Conservation (phyloP, 2,329 filamentous ascomycete species). For the Ophiostoma quercus region DNA sequence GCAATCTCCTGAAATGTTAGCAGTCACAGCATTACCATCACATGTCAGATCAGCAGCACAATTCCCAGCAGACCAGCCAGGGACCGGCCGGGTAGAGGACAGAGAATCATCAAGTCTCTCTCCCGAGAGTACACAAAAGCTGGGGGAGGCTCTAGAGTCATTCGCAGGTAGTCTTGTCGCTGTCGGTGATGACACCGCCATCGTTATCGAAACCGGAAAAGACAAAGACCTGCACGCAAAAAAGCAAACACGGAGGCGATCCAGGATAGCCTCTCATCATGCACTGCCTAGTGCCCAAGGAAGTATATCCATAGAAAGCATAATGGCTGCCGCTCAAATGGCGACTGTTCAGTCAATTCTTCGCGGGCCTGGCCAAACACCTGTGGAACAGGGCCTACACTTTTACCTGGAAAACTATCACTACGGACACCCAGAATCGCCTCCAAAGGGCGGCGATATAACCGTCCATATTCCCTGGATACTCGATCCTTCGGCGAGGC, state of each 20-base stretch:
- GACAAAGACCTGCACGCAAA: neutral
- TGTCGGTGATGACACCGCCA: neutral
- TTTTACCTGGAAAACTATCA: slow-evolving; percentile 51
- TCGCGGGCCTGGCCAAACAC: slow-evolving; percentile 38
- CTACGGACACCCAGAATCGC: slow-evolving; percentile 48
- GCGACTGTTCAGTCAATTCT: slow-evolving; percentile 28
- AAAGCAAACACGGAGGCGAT: neutral
- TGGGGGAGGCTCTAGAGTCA: neutral
- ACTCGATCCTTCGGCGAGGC: slow-evolving; percentile 39
- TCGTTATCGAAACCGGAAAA: neutral
- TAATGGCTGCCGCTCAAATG: slow-evolving; percentile 5
- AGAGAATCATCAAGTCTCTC: neutral
- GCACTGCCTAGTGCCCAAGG: neutral
- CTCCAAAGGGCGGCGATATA: slow-evolving; percentile 38
- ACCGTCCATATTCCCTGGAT: slow-evolving; percentile 33
- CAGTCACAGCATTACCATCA: neutral
- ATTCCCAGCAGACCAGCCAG: neutral
- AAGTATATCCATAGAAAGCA: neutral
- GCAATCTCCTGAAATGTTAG: neutral
- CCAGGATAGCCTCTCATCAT: neutral
- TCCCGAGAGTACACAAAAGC: neutral
- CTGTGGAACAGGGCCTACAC: slow-evolving; percentile 45
- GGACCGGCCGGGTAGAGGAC: neutral
- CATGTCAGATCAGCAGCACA: neutral
- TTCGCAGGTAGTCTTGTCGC: neutral